phyloP scores from a whole-genome alignment of 805 yeast species.

The Zygotorulaspora florentina region DNA sequence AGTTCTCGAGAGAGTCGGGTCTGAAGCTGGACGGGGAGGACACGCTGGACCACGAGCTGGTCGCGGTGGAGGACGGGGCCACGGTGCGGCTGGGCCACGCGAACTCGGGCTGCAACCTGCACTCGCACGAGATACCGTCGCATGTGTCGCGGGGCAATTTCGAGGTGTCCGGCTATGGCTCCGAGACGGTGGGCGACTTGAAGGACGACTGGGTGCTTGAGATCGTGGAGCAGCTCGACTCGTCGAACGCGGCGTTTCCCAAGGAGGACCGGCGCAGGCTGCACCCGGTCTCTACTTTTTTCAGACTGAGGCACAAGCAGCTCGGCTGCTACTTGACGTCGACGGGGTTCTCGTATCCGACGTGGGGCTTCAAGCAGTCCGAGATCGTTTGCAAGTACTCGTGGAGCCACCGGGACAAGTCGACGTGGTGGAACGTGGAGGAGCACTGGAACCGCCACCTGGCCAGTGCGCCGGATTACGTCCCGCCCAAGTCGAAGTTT shows the following conservation, averaged over 20 bases:
- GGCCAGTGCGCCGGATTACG: constrained; percentile 46
- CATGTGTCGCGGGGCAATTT: constrained; percentile 51
- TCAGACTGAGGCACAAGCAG: constrained; percentile 65
- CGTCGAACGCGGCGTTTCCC: constrained; percentile 26
- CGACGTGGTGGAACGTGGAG: constrained; percentile 89
- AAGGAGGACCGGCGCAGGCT: constrained; percentile 48
- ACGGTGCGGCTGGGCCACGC: constrained; percentile 59
- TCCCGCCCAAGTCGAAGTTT: constrained; percentile 67
- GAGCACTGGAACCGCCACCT: constrained; percentile 56
- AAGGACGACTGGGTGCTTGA: constrained; percentile 79
- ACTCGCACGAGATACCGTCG: constrained; percentile 63
- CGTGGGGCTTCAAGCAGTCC: constrained; percentile 98
- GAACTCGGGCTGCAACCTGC: constrained; percentile 60
- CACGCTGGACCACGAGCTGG: constrained; percentile 14
- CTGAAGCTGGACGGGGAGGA: constrained; percentile 32
- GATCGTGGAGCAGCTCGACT: constrained; percentile 54
- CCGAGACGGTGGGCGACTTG: constrained; percentile 56
- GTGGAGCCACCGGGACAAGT: constrained; percentile 64
- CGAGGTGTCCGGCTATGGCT: constrained; percentile 75
- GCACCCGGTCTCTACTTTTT: constrained; percentile 80
- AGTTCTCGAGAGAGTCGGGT: constrained; percentile 42
- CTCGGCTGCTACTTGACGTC: constrained; percentile 83
- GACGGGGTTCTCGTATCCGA: constrained; percentile 76
- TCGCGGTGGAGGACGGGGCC: constrained; percentile 53
- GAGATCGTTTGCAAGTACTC: constrained; percentile 83